Conservation (phyloP, 2,329 filamentous ascomycete species). For the Drechslera avenae region DNA sequence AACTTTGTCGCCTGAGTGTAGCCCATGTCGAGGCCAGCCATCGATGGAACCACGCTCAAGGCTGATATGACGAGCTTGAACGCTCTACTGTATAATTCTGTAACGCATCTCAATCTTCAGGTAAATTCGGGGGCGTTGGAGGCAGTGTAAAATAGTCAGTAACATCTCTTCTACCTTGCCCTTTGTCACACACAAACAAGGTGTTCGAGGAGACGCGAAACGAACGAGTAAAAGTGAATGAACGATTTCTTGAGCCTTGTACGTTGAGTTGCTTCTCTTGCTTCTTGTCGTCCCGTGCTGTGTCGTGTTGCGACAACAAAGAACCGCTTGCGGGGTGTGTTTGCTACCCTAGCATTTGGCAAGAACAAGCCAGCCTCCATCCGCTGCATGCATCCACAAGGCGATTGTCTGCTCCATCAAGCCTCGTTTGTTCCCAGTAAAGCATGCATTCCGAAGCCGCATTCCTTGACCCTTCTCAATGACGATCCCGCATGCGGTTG, state of each 20-base stretch:
- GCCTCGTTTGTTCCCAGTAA: constrained; percentile 8
- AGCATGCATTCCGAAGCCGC: constrained; percentile 29
- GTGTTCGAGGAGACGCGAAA: background rate
- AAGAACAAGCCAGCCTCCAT: constrained; percentile 19
- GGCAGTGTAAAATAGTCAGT: constrained; percentile 37
- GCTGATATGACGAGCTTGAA: constrained; percentile 1
- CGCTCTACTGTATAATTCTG: constrained; percentile 28
- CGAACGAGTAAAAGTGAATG: background rate
- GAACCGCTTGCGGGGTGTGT: constrained; percentile 18
- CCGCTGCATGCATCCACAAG: constrained; percentile 29
- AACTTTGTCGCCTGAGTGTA: constrained; percentile 69
- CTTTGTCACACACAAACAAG: background rate
- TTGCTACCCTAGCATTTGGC: constrained; percentile 15
- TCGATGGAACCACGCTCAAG: background rate
- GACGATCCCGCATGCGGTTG: constrained; percentile 22
- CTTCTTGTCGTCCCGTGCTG: background rate
- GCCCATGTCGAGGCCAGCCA: background rate
- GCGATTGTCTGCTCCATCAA: constrained; percentile 22
- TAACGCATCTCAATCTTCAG: constrained; percentile 18
- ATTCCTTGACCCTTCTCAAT: constrained; percentile 19
- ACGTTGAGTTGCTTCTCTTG: background rate
- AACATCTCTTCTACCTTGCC: constrained; percentile 1
- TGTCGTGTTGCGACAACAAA: constrained; percentile 13
- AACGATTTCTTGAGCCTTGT: background rate
- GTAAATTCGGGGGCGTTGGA: constrained; percentile 16